Evolutionary conservation across 495 filamentous ascomycete species (phyloP).

Genomic region (Penicillium chermesinum): DNA sequence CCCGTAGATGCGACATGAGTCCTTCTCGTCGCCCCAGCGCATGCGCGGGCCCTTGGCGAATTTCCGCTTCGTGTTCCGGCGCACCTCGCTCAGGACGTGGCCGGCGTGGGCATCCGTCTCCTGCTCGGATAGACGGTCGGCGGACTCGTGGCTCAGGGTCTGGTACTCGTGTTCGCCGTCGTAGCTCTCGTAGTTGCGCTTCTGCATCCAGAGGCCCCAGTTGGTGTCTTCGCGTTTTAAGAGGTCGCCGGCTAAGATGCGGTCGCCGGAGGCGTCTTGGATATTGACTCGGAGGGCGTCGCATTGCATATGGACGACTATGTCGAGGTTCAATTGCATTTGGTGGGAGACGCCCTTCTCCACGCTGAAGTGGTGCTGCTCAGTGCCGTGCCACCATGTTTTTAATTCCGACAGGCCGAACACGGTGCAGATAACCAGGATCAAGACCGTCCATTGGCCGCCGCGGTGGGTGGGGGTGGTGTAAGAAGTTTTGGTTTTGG

Average conservation of each 20-base stretch:
- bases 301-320: slow-evolving; percentile 89
- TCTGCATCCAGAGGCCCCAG: slow-evolving; percentile 79
- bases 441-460: slow-evolving; percentile 86
- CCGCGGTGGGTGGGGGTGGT: slow-evolving; percentile 73
- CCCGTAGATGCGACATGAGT: slow-evolving; percentile 82
- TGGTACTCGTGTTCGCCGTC: slow-evolving; percentile 51
- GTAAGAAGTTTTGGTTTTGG: slow-evolving; percentile 95
- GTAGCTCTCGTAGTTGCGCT: slow-evolving; percentile 58
- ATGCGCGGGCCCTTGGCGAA: slow-evolving; percentile 66
- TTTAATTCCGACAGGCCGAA: slow-evolving; percentile 72
- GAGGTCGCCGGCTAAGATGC: slow-evolving; percentile 74
- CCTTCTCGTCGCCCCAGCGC: slow-evolving; percentile 46
- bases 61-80: slow-evolving; percentile 43
- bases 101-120: slow-evolving; percentile 50
- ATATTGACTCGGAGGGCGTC: slow-evolving; percentile 89
- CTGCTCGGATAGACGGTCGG: slow-evolving; percentile 36
- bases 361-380: slow-evolving; percentile 85
- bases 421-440: slow-evolving; percentile 63
- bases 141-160: slow-evolving; percentile 43
- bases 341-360: slow-evolving; percentile 85
- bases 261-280: slow-evolving; percentile 90
- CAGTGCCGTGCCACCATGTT: slow-evolving; percentile 77
- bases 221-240: slow-evolving; percentile 70
- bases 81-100: slow-evolving; percentile 47
- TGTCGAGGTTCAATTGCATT: slow-evolving; percentile 92